Evolutionary conservation across 805 yeast genomes (phyloP), one percentile per base, ranked within the genome.

Genomic region (Dipodascus albidus): DNA sequence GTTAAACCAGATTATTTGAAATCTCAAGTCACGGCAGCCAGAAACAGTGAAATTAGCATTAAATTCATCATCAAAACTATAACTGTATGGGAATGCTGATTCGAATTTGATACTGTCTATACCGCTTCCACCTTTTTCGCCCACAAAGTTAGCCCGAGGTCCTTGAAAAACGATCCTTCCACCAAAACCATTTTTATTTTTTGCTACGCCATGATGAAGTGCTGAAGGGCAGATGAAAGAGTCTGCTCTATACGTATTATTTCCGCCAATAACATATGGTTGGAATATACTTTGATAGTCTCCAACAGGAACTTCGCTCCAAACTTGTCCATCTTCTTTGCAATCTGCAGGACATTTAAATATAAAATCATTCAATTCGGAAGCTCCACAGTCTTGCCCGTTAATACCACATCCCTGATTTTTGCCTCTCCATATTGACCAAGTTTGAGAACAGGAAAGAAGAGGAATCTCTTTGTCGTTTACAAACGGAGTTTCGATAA

Each of bases 181-280:
- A 64, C 91, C 84, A 0, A 96, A 96, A 1, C 98, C 98, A 54
- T 70, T 71, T 23, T 74, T 62, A 14, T 91, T 83, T 0, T 93
- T 83, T 0, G 89, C 70, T 0, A 82, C 66, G 1, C 96, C 96
- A 1, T 90, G 81, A 67, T 90, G 96, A 2, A 86, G 79, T 0
- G 93, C 97, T 1, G 96, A 85, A 0, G 89, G 91, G 65, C 98
- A 90, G 0, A 91, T 83, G 60, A 74, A 89, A 0, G 96, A 87
- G 68, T 90, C 98, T 0, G 87, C 90, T 58, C 98, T 73, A 63
- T 88, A 90, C 0, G 54, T 35, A 4, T 62, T 58, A 19, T 90
- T 90, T 17, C 96, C 95, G 1, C 96, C 96, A 23, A 90, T 77
- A 31, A 80, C 79, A 60, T 74, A 87, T 1, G 85, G 85, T 52